A percentile compares a stretch with the other conserved stretches of the same genome.
Evolutionary conservation across 441 rosid species (phyloP).

Genomic region (Pelargonium myrrhifolium): DNA sequence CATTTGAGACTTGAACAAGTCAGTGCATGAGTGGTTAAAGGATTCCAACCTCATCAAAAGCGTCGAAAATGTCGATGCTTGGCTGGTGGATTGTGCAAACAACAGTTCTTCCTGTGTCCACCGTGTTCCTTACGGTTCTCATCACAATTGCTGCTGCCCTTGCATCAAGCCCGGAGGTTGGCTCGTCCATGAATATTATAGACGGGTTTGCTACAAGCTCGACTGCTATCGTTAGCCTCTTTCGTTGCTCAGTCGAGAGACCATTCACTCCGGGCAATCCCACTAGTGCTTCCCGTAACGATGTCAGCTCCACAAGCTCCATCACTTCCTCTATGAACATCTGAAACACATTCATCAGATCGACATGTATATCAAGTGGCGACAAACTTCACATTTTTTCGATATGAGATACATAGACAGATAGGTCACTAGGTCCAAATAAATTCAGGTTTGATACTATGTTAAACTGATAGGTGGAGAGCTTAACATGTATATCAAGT

Average conservation of each 20-base stretch:
- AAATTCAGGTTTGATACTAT: too few relatives aligned
- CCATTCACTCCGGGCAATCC: slow-evolving; percentile 4
- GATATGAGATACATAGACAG: too few relatives aligned
- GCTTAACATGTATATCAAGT: too few relatives aligned
- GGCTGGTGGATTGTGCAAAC: slow-evolving; percentile 8
- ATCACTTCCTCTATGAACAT: slow-evolving; percentile 2
- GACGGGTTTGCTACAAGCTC: slow-evolving; percentile 7
- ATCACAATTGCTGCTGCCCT: slow-evolving; percentile 4
- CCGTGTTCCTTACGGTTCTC: slow-evolving; percentile 4
- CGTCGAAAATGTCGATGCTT: neutral
- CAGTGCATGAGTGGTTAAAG: too few relatives aligned
- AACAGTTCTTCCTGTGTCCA: slow-evolving; percentile 8
- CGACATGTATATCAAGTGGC: too few relatives aligned
- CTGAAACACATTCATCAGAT: too few relatives aligned
- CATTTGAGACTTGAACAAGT: too few relatives aligned
- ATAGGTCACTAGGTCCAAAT: too few relatives aligned
- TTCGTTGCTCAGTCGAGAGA: slow-evolving; percentile 15
- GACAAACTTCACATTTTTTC: too few relatives aligned
- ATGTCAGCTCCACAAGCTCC: slow-evolving; percentile 1
- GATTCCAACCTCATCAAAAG: neutral
- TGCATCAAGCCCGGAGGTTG: slow-evolving; percentile 3
- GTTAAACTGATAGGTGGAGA: too few relatives aligned
- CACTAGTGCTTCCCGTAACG: neutral
- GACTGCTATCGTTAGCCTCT: slow-evolving; percentile 14
- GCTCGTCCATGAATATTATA: slow-evolving; percentile 8